Base-by-base conservation (phyloP, 2,329 filamentous ascomycete species). In the Trichoderma sp. region DNA sequence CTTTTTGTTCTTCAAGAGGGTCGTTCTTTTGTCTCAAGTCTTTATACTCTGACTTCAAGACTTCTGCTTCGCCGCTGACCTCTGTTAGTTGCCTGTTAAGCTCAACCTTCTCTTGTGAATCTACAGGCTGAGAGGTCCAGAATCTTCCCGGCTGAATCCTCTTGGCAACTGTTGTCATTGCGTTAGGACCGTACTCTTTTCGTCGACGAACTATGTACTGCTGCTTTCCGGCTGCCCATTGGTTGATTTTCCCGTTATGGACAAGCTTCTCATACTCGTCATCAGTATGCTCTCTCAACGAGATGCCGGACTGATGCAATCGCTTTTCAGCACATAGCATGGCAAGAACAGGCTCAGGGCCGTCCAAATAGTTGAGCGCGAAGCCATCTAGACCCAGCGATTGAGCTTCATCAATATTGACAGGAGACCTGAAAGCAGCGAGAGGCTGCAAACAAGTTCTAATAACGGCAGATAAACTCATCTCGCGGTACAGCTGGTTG, bases 321-420 rank as follows among this genome's bases (percentile, higher is more conserved):
- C 84, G 87, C 71, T 87, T 88, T 75, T 93, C 91, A 13, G 90
- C 87, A 80, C 94, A 98, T 26, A 99, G 87, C 92, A 97, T 96
- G 7, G 93, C 92, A 39, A 98, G 83, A 1, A 99, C 93, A 2
- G 93, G 88, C 1, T 91, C 90, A 0, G 97, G 97, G 0, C 95
- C 96, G 39, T 91, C 87, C 6, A 99, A 79, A 72, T 88, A 93
- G 77, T 98, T 92, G 30, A 93, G 85, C 0, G 94, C 90, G 83
- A 92, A 97, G 2, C 91, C 90, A 74, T 97, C 92, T 64, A 99
- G 88, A 0, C 94, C 94, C 80, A 89, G 71, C 53, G 76, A 72
- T 67, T 77, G 77, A 70, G 94, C 80, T 67, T 93, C 84, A 9
- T 89, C 84, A 6, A 79, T 75, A 1, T 87, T 82, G 6, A 93